phyloP scores from a whole-genome alignment of 2,329 filamentous ascomycete genomes.

The Catunica adiposa region DNA sequence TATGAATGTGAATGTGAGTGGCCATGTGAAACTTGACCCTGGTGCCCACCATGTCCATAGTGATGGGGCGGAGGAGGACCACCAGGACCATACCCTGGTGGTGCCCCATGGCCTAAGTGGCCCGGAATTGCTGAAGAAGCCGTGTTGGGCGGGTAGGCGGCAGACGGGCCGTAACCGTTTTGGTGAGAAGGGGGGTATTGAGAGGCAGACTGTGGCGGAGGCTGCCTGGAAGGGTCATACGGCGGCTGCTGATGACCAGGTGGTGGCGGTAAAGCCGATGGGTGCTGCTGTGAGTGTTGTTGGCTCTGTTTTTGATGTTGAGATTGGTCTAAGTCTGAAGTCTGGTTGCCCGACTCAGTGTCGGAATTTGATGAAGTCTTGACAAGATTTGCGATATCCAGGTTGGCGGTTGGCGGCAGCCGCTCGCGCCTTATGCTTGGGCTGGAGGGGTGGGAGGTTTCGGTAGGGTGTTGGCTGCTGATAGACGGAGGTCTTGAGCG shows the following conservation, averaged over 20 bases:
- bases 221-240: neutral
- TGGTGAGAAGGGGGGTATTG: neutral
- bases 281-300: neutral
- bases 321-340: constrained; percentile 14
- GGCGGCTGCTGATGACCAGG: neutral
- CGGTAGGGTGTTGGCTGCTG: neutral
- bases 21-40: neutral
- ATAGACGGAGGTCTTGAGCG: constrained; percentile 5
- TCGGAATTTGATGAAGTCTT: constrained; percentile 32
- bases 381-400: constrained; percentile 90
- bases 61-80: constrained; percentile 17
- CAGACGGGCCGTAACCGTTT: neutral
- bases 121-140: constrained; percentile 11
- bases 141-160: constrained; percentile 14
- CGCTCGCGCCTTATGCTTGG: constrained; percentile 1
- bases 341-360: constrained; percentile 16
- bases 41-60: constrained; percentile 16
- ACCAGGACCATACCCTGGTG: constrained; percentile 14
- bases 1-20: neutral
- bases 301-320: neutral
- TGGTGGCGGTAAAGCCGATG: neutral
- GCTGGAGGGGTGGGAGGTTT: neutral
- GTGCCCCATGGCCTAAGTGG: constrained; percentile 12
- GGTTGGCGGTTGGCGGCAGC: constrained; percentile 41
- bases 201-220: neutral